phyloP scores from a whole-genome alignment of 768 basidiomycete species.

The Suillus tomentosus region DNA sequence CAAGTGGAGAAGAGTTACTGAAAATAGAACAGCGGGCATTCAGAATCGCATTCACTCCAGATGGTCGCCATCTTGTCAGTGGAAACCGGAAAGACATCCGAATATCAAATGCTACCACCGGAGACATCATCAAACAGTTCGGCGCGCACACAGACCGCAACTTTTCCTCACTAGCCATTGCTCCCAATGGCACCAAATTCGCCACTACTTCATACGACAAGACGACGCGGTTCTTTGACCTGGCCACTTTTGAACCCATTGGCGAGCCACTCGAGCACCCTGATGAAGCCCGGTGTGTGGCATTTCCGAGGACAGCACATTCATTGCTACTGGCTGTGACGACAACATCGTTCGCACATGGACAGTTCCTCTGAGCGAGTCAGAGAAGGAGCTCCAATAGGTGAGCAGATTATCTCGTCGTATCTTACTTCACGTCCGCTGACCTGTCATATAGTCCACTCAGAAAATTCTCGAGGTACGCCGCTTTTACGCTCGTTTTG shows the following conservation, averaged over 20 bases:
- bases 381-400: neutral
- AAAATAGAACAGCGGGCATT: neutral
- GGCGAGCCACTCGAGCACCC: neutral
- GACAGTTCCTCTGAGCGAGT: neutral
- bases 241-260: neutral
- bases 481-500: neutral
- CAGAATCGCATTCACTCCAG: neutral
- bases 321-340: neutral
- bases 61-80: neutral
- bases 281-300: rapidly evolving
- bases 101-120: neutral
- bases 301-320: neutral
- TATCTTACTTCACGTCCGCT: neutral
- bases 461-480: neutral
- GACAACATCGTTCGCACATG: neutral
- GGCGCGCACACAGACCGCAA: neutral
- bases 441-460: neutral
- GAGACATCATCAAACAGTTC: neutral
- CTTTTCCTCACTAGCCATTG: neutral
- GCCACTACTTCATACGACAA: neutral
- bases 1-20: neutral
- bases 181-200: neutral
- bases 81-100: neutral
- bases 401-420: neutral
- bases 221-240: neutral